Conservation (phyloP, 1,284 basidiomycete species). For the Caloboletus inedulis region DNA sequence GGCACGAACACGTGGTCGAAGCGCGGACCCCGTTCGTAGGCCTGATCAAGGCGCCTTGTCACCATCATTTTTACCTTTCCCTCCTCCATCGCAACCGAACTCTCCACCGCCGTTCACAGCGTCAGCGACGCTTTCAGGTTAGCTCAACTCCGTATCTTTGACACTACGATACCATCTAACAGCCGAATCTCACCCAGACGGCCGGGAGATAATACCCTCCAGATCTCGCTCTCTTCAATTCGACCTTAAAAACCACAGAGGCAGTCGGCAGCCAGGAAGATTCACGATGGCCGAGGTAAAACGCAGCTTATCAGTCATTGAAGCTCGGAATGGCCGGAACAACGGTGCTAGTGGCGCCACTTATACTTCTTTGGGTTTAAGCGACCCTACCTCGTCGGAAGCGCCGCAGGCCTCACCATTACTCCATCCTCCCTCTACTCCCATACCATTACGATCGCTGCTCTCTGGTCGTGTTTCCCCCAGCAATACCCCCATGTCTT, state of each 20-base stretch:
- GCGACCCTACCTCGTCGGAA: slow-evolving; percentile 20
- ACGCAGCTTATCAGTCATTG: slow-evolving; percentile 27
- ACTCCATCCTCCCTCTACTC: slow-evolving; percentile 17
- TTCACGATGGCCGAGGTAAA: slow-evolving; percentile 24
- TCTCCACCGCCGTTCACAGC: slow-evolving; percentile 17
- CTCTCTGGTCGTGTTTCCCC: slow-evolving; percentile 11
- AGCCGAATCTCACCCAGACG: slow-evolving; percentile 9
- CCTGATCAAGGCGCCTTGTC: slow-evolving; percentile 20
- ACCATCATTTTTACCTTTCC: slow-evolving; percentile 34
- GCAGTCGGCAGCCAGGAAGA: slow-evolving; percentile 7
- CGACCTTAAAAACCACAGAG: slow-evolving; percentile 15
- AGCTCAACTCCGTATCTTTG: background rate
- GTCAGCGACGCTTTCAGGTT: slow-evolving; percentile 30
- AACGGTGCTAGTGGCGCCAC: slow-evolving; percentile 16
- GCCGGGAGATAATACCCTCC: slow-evolving; percentile 7
- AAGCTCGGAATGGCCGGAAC: slow-evolving; percentile 14
- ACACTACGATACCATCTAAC: background rate
- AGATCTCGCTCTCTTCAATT: slow-evolving; percentile 27
- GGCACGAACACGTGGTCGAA: slow-evolving; percentile 20
- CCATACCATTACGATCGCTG: slow-evolving; percentile 21
- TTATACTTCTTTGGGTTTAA: slow-evolving; percentile 17
- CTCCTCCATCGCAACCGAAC: slow-evolving; percentile 27
- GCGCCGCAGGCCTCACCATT: slow-evolving; percentile 4
- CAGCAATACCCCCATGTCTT: slow-evolving; percentile 8
- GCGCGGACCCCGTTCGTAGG: slow-evolving; percentile 16